These are phyloP conservation scores for Vicia faba DNA, from an alignment of 306 rosid genomes.

Conservation along the genomic window DNA sequence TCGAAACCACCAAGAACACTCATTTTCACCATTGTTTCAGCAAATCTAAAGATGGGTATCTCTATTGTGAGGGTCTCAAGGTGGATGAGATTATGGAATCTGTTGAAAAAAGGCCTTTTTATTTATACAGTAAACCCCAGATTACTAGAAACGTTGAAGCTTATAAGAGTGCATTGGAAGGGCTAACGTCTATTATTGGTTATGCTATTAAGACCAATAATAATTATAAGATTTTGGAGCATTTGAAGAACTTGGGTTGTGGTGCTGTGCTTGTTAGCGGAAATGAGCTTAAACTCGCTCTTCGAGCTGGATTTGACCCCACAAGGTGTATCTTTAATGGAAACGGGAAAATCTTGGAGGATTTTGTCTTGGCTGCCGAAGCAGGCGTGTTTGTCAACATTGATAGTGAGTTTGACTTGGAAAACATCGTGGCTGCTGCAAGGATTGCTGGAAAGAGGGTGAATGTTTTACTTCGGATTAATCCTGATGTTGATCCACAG, in stretches of 20 bases:
- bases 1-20: conserved; percentile 37
- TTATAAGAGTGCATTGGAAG: conserved; percentile 78
- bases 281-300: conserved; percentile 83
- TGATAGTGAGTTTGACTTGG: conserved; percentile 93
- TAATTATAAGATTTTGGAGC: conserved; percentile 84
- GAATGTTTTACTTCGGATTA: conserved; percentile 81
- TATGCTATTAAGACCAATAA: conserved; percentile 95
- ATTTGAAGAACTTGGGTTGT: conserved; percentile 80
- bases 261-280: conserved; percentile 99
- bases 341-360: conserved; percentile 87
- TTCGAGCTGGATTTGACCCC: conserved; percentile 85
- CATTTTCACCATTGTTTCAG: conserved; percentile 72
- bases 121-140: conserved; percentile 87
- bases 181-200: conserved; percentile 71
- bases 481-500: conserved; percentile 96
- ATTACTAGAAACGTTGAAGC: conserved; percentile 83
- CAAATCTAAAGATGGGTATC: conserved; percentile 81
- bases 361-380: conserved; percentile 84
- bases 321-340: conserved; percentile 89
- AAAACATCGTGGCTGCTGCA: conserved; percentile 80
- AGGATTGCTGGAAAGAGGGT: conserved; percentile 73
- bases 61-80: conserved; percentile 65
- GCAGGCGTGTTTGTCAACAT: conserved; percentile 84
- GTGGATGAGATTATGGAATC: conserved; percentile 87
- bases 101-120: conserved; percentile 86